Percentiles rank a stretch among this genome's conserved stretches.
These are phyloP conservation scores for Penicillium chermesinum DNA, from an alignment of 495 filamentous ascomycete species.

Conservation along the genomic window DNA sequence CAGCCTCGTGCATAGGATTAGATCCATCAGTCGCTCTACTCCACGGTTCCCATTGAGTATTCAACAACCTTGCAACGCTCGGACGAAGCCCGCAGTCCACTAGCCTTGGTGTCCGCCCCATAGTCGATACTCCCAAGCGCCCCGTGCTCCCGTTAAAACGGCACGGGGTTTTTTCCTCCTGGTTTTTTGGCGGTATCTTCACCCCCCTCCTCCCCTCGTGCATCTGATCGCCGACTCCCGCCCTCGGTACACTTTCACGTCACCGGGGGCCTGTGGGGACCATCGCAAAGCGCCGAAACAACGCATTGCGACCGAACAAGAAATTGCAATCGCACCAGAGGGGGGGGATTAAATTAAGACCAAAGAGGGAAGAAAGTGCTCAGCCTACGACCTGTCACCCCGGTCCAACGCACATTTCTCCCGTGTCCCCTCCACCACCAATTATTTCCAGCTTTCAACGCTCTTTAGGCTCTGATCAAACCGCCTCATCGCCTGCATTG, in stretches of 20 bases:
- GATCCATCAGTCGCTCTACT: conserved; percentile 6
- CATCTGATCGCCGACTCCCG: conserved; percentile 12
- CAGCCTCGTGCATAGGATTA: conserved; percentile 17
- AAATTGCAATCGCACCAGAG: neutral
- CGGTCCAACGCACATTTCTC: neutral
- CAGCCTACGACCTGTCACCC: conserved; percentile 1
- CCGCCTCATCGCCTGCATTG: conserved; percentile 4
- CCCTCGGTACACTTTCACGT: conserved; percentile 1
- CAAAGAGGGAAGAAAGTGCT: neutral
- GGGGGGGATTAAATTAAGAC: neutral
- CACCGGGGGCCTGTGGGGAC: conserved; percentile 4
- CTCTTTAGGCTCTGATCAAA: conserved; percentile 7
- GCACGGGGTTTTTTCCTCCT: neutral
- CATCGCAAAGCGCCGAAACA: neutral
- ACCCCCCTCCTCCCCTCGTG: conserved; percentile 3
- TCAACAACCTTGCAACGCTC: neutral
- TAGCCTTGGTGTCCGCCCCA: neutral
- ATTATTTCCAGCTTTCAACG: conserved; percentile 6
- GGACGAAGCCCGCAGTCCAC: neutral
- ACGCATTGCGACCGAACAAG: conserved; percentile 1
- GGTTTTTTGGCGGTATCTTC: neutral
- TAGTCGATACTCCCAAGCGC: neutral
- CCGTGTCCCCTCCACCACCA: conserved; percentile 10
- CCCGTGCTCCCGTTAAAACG: neutral
- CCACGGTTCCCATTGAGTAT: neutral